These are phyloP conservation scores for Mrakia frigida DNA, from an alignment of 768 basidiomycete genomes.

Conservation along the genomic window DNA sequence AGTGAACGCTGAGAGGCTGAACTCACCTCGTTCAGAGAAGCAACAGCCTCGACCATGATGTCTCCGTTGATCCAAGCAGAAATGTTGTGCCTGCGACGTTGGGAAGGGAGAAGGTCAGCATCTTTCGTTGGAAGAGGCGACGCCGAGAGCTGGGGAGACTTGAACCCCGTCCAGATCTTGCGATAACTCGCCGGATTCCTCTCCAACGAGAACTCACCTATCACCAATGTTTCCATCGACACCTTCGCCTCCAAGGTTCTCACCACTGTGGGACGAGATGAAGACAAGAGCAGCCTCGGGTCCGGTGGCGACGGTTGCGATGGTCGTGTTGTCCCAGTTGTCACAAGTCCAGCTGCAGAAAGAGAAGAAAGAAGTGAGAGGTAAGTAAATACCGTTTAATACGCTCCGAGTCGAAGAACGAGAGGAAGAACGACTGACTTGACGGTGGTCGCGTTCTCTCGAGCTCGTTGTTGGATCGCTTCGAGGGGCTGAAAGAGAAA, in stretches of 20 bases:
- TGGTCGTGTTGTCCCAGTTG: conserved; percentile 66
- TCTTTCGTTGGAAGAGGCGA: too few relatives aligned
- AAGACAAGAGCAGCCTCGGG: conserved; percentile 49
- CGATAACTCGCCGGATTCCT: too few relatives aligned
- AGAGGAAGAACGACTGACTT: neutral
- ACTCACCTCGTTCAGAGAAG: conserved; percentile 27
- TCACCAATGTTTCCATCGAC: conserved; percentile 76
- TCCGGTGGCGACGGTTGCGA: conserved; percentile 44
- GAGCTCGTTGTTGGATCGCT: conserved; percentile 68
- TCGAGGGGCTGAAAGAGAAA: conserved; percentile 48
- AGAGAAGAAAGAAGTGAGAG: neutral
- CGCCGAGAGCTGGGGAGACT: too few relatives aligned
- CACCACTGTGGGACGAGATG: conserved; percentile 75
- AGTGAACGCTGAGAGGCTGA: neutral
- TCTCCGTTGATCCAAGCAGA: conserved; percentile 68
- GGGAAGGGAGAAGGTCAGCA: neutral
- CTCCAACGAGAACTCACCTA: too few relatives aligned
- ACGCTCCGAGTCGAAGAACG: neutral
- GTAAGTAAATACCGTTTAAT: too few relatives aligned
- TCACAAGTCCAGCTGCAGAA: conserved; percentile 39
- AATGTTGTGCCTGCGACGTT: conserved; percentile 52
- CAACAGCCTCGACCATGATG: conserved; percentile 32
- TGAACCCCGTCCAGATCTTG: too few relatives aligned
- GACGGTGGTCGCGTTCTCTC: neutral
- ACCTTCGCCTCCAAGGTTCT: conserved; percentile 68